These are phyloP conservation scores for Colletotrichum lupini DNA, from an alignment of 2,329 filamentous ascomycete species.

Conservation along the genomic window DNA sequence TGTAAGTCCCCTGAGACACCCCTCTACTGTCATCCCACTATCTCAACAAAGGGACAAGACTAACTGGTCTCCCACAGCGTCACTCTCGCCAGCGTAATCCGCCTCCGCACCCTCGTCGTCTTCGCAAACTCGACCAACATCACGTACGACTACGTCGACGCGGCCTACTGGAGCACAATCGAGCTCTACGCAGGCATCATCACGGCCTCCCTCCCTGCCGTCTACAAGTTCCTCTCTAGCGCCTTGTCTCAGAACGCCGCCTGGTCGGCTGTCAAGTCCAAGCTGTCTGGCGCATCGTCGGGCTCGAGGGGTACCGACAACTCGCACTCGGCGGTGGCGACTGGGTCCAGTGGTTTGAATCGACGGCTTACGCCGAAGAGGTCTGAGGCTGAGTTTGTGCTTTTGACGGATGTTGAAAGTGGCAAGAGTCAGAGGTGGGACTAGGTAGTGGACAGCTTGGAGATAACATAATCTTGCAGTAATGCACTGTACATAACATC, in stretches of 20 bases:
- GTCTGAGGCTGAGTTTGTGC: background rate
- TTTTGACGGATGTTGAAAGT: constrained; percentile 3
- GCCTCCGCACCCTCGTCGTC: constrained; percentile 6
- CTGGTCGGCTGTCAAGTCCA: background rate
- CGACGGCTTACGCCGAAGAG: constrained; percentile 1
- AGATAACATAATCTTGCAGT: too few species aligned
- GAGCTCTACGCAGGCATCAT: constrained; percentile 23
- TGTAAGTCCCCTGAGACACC: constrained; percentile 28
- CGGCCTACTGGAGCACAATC: constrained; percentile 31
- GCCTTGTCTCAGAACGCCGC: background rate
- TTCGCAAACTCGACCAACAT: constrained; percentile 16
- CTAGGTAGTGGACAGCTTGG: too few species aligned
- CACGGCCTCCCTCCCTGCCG: constrained; percentile 15
- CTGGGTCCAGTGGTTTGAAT: background rate
- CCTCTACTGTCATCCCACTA: too few species aligned
- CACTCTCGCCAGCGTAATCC: constrained; percentile 16
- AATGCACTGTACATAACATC: too few species aligned
- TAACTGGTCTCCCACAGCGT: background rate
- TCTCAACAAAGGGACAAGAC: fast-evolving
- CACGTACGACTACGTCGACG: constrained; percentile 13
- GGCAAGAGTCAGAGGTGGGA: constrained; percentile 5
- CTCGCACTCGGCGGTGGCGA: background rate
- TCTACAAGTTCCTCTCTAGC: constrained; percentile 2
- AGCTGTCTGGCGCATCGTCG: background rate
- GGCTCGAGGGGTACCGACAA: background rate